Percentiles rank a stretch among this genome's conserved stretches.
These are phyloP conservation scores for Cercospora sp. DNA, from an alignment of 2,329 filamentous ascomycete genomes.

Conservation along the genomic window DNA sequence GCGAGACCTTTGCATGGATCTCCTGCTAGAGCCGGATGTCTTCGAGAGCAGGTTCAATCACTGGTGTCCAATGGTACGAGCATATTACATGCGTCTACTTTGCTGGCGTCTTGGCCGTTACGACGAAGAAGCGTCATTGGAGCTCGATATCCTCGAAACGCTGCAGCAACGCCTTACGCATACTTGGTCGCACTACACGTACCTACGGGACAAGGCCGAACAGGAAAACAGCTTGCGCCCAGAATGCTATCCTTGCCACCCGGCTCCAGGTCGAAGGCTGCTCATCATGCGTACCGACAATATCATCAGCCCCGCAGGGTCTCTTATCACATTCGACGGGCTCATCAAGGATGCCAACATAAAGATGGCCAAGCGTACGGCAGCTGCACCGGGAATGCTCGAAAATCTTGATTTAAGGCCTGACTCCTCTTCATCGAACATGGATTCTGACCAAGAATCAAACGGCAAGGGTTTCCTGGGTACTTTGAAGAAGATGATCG, in stretches of 20 bases:
- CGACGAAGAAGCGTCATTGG: slow-evolving; percentile 56
- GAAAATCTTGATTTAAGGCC: slow-evolving; percentile 33
- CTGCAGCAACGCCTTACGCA: slow-evolving; percentile 68
- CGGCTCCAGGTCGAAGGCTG: slow-evolving; percentile 80
- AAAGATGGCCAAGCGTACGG: slow-evolving; percentile 38
- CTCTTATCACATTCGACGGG: slow-evolving; percentile 66
- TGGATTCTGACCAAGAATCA: slow-evolving; percentile 32
- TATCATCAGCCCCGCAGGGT: slow-evolving; percentile 52
- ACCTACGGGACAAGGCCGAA: slow-evolving; percentile 68
- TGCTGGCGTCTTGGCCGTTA: slow-evolving; percentile 87
- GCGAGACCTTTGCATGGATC: slow-evolving; percentile 67
- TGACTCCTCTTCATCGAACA: slow-evolving; percentile 31
- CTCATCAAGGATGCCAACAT: slow-evolving; percentile 46
- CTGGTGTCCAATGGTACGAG: slow-evolving; percentile 93
- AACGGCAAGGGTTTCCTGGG: slow-evolving; percentile 36
- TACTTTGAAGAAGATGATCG: slow-evolving; percentile 40
- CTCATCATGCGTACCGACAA: slow-evolving; percentile 85
- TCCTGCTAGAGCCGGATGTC: slow-evolving; percentile 70
- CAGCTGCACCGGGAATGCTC: slow-evolving; percentile 31
- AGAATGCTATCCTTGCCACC: slow-evolving; percentile 78
- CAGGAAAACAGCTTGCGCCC: slow-evolving; percentile 57
- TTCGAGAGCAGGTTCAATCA: slow-evolving; percentile 86
- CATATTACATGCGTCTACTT: slow-evolving; percentile 86
- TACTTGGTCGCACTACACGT: slow-evolving; percentile 78
- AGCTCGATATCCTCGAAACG: slow-evolving; percentile 61